Percentiles rank a stretch among this genome's conserved stretches.
These are phyloP conservation scores for Rhizoclosmatium globosum DNA, from an alignment of 192 early-diverging fungal species.

Conservation along the genomic window DNA sequence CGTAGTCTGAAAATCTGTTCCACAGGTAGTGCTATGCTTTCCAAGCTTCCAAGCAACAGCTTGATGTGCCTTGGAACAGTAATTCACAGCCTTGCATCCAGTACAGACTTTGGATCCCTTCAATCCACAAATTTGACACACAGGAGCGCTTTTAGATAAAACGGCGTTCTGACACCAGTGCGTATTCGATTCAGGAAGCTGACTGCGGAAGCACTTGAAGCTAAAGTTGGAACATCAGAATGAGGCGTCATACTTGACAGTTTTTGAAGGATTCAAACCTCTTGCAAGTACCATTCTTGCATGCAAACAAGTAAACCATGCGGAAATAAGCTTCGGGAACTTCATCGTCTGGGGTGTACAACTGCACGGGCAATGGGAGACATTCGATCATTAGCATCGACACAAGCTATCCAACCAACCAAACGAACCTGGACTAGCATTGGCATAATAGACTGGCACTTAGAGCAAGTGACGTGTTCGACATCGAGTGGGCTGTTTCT, in stretches of 20 bases:
- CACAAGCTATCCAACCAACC: neutral
- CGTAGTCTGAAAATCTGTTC: constrained; percentile 8
- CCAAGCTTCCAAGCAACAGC: constrained; percentile 82
- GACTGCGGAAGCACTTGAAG: constrained; percentile 82
- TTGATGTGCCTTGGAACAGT: constrained; percentile 91
- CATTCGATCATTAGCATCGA: neutral
- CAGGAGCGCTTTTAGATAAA: neutral
- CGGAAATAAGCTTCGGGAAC: constrained; percentile 88
- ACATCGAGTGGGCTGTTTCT: constrained; percentile 68
- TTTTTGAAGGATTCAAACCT: neutral
- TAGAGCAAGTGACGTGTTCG: constrained; percentile 71
- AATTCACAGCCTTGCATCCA: constrained; percentile 73
- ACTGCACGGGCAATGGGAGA: constrained; percentile 41
- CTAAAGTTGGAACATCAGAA: constrained; percentile 70
- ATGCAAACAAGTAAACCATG: constrained; percentile 91
- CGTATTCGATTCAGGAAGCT: constrained; percentile 77
- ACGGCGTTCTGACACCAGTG: constrained; percentile 55
- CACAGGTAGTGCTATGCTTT: constrained; percentile 61
- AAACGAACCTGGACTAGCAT: constrained; percentile 80
- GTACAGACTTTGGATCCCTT: constrained; percentile 72
- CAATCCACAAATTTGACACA: constrained; percentile 49
- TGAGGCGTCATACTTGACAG: neutral
- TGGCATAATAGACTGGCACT: constrained; percentile 78
- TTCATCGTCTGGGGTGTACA: constrained; percentile 94
- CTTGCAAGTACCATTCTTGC: constrained; percentile 88